Base-by-base conservation (phyloP, 148 eudicot genomes). In the Rhododendron williamsianum region DNA sequence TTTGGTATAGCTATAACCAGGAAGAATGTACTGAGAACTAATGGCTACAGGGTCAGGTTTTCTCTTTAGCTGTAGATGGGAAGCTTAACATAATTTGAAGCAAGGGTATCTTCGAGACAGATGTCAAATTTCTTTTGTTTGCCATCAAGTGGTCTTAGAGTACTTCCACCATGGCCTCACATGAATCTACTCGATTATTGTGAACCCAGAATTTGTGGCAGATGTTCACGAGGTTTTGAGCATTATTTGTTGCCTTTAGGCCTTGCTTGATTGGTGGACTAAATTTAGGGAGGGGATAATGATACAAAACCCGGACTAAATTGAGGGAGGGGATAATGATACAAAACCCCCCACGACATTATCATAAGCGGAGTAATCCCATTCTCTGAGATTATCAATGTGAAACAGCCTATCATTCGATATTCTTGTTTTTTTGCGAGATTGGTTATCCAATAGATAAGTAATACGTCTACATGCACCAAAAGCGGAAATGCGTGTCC, bases 141-240 rank as follows among this genome's bases (percentile, higher is more conserved):
- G 83, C 23, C 72, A 86, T 43, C 73, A 25, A 82, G 93, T 96
- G 92, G 92, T 95, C 98, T 82, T 27, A 10, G 4, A 95, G 89
- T 86, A 93, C 89, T 92, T 95, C 95, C 91, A 88, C 93, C 94
- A 95, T 86, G n/a, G 88, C 94, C 79, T 30, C 35, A 33, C 21
- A 16, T 19, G 98, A 96, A 90, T 95, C 98, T 85, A 95, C 88
- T 89, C 89, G 94, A 86, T 95, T 95, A 86, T 94, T 94, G 67
- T 77, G 15, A 77, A 12, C 52, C 52, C 16, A 6, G 78, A 76
- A 36, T 41, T 23, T 76, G n/a, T 45, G 52, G 52, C 27, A 41
- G 51, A 41, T 76, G 51, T 41, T 45, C 25, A 33, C 9, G 27
- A 41, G 52, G 27, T 43, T 45, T 77, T 41, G 8, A 38, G 78